These are phyloP conservation scores for Pholiota adiposa DNA, from an alignment of 1,284 basidiomycete species.

Conservation along the genomic window DNA sequence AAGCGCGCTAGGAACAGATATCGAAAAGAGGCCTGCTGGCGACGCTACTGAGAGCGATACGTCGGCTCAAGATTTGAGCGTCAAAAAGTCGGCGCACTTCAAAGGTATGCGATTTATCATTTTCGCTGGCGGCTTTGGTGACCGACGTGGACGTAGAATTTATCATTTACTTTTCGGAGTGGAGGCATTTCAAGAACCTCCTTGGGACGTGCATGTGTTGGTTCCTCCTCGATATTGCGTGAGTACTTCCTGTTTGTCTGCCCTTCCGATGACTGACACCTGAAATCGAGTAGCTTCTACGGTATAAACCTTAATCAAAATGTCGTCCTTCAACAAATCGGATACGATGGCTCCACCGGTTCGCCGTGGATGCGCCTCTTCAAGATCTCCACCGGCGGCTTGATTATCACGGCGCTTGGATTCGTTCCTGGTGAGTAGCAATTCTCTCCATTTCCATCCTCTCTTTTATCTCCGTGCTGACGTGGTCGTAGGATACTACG, in stretches of 20 bases:
- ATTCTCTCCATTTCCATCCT: not conserved
- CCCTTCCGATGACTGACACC: too few species aligned
- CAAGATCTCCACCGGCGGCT: constrained; percentile 66
- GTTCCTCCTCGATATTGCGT: constrained; percentile 50
- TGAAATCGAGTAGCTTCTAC: constrained; percentile 57
- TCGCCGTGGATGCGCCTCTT: constrained; percentile 67
- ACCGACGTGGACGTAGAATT: too few species aligned
- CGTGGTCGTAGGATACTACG: constrained; percentile 66
- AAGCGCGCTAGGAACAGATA: not conserved
- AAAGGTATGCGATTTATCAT: too few species aligned
- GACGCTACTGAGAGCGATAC: too few species aligned
- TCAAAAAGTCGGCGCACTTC: constrained; percentile 42
- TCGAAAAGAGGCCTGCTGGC: constrained; percentile 1
- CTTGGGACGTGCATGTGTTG: constrained; percentile 45
- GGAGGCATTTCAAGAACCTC: constrained; percentile 44
- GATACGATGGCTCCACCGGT: constrained; percentile 59
- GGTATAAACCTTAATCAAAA: constrained; percentile 82
- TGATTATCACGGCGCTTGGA: constrained; percentile 73
- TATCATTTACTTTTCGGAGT: constrained; percentile 43
- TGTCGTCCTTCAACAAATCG: constrained; percentile 71
- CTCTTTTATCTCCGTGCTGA: not conserved
- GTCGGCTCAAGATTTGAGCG: constrained; percentile 29
- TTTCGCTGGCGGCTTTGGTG: too few species aligned
- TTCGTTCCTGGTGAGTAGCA: constrained; percentile 67
- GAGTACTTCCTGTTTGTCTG: constrained; percentile 53